Percentiles rank a stretch among this genome's conserved stretches.
phyloP scores from a whole-genome alignment of 1,139 yeast genomes.

The Pichia sp. region DNA sequence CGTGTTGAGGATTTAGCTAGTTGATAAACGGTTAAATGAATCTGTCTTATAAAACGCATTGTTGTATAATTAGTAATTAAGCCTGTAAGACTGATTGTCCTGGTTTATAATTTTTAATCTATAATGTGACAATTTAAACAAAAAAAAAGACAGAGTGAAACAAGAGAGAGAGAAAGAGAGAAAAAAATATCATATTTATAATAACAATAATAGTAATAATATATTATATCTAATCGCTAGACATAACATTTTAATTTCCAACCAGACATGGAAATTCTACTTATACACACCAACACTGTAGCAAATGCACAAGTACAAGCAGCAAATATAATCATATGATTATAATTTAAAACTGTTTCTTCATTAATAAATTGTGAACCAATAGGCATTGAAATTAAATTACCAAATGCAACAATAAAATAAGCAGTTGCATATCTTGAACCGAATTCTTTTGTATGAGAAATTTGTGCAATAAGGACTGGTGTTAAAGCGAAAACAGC shows the following conservation, averaged over 20 bases:
- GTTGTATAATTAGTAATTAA: too few relatives aligned
- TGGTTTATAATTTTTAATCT: too few relatives aligned
- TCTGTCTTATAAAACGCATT: not conserved
- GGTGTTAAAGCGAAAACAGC: conserved; percentile 25
- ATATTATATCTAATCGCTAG: too few relatives aligned
- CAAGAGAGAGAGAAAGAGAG: too few relatives aligned
- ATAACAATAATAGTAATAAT: too few relatives aligned
- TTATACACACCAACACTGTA: conserved; percentile 25
- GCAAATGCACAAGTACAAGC: conserved; percentile 30
- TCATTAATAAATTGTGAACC: conserved; percentile 46
- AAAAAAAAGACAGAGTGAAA: too few relatives aligned
- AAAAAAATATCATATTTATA: too few relatives aligned
- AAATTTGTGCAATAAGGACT: conserved; percentile 53
- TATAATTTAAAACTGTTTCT: conserved; percentile 25
- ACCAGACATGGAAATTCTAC: conserved; percentile 36
- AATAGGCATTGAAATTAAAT: conserved; percentile 47
- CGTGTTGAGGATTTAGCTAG: not conserved
- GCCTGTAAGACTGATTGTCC: too few relatives aligned
- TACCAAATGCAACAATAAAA: conserved; percentile 55
- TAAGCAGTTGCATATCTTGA: conserved; percentile 66
- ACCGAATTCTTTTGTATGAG: conserved; percentile 60
- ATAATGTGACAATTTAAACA: too few relatives aligned
- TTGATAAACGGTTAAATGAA: not conserved
- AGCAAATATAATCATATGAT: conserved; percentile 33
- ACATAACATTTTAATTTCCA: conserved; percentile 16